Evolutionary conservation across 495 filamentous ascomycete genomes (phyloP).

Genomic region (Barbatosphaeria neglecta): DNA sequence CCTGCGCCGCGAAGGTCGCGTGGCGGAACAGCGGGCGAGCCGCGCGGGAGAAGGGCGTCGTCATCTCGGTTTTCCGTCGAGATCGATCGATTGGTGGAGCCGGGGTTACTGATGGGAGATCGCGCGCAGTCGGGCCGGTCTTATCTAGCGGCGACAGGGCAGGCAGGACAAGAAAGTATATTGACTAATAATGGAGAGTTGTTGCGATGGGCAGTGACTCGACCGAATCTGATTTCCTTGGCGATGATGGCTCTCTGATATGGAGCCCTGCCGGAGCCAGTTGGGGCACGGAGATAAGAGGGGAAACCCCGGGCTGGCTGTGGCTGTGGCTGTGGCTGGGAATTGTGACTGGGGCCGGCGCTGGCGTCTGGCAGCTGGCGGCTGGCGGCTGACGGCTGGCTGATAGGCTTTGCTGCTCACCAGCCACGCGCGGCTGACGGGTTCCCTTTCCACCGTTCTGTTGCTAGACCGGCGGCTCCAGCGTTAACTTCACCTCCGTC

Average conservation of each 20-base stretch:
- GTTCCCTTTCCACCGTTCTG: no score
- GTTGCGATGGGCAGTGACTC: background rate
- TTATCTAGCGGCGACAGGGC: no score
- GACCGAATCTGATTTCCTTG: background rate
- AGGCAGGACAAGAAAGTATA: background rate
- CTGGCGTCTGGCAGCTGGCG: background rate
- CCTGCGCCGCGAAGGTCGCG: conserved; percentile 17
- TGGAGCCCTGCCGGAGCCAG: background rate
- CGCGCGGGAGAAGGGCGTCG: conserved; percentile 37
- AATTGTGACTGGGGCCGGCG: background rate
- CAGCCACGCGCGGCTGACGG: no score
- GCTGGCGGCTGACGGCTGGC: no score
- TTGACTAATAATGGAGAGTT: background rate
- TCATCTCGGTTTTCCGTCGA: conserved; percentile 5
- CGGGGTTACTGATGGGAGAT: no score
- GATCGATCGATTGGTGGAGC: background rate
- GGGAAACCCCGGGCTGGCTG: background rate
- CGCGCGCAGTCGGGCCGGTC: no score
- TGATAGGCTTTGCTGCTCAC: no score
- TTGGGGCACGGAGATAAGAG: background rate
- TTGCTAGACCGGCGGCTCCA: no score
- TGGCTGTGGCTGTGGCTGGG: background rate
- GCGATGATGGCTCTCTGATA: no score
- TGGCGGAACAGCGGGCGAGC: conserved; percentile 35
- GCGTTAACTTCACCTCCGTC: no score